Evolutionary conservation across 2,329 filamentous ascomycete species (phyloP).

Genomic region (Fusarium protoensiforme): DNA sequence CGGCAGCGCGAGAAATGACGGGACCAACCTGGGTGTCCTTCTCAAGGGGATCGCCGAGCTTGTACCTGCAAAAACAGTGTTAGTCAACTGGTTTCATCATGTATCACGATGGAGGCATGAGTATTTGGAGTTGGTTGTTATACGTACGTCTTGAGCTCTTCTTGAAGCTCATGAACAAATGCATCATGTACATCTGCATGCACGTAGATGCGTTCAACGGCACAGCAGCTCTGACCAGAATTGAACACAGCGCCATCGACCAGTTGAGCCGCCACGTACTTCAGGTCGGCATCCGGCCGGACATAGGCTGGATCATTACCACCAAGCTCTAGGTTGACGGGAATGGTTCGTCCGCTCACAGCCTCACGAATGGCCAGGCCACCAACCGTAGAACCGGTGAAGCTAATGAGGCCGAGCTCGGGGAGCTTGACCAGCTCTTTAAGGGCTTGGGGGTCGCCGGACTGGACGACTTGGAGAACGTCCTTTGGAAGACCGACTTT

Average conservation of each 20-base stretch:
- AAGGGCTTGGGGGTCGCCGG: not conserved
- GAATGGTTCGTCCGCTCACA: not conserved
- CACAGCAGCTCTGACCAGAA: slow-evolving; percentile 94
- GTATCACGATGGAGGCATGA: not conserved
- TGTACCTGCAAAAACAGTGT: not conserved
- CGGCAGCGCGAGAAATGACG: not conserved
- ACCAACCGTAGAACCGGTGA: not conserved
- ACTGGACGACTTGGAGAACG: not conserved
- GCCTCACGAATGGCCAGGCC: not conserved
- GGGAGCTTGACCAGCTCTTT: not conserved
- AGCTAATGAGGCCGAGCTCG: not conserved
- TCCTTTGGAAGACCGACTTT: not conserved
- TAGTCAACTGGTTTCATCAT: no score
- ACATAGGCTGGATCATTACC: not conserved
- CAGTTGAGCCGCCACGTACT: slow-evolving; percentile 91
- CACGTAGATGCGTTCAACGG: slow-evolving; percentile 90
- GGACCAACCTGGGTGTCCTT: not conserved
- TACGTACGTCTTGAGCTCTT: not conserved
- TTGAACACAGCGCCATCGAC: slow-evolving; percentile 97
- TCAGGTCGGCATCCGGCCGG: slow-evolving; percentile 64
- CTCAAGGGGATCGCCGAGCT: not conserved
- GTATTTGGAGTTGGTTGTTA: not conserved
- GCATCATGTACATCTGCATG: slow-evolving; percentile 83
- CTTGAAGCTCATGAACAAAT: slow-evolving; percentile 57
- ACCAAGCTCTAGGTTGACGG: not conserved